These are phyloP conservation scores for Diplodia corticola DNA, from an alignment of 2,329 filamentous ascomycete genomes.

Conservation along the genomic window DNA sequence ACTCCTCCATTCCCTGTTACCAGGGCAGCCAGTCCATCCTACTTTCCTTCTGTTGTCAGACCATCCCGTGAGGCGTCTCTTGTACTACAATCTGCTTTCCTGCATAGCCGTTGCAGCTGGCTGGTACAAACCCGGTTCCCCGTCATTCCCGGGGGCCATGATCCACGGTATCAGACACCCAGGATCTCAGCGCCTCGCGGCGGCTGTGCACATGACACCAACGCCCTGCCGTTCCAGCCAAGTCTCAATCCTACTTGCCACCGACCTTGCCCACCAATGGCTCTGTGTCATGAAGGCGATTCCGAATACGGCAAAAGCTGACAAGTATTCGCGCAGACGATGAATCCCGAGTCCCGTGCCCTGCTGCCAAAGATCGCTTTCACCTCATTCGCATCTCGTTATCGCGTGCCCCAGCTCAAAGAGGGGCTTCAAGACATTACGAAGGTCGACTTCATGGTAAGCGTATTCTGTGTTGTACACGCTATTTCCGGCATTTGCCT, in stretches of 20 bases:
- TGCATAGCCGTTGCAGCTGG: neutral
- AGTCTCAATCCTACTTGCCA: neutral
- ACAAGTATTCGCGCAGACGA: constrained; percentile 39
- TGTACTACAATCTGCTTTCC: neutral
- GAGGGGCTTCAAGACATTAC: constrained; percentile 86
- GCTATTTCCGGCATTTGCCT: neutral
- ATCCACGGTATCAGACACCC: constrained; percentile 17
- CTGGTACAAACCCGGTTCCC: neutral
- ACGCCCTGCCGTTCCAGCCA: neutral
- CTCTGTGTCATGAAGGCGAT: no score
- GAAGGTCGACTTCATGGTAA: constrained; percentile 69
- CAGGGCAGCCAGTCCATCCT: neutral
- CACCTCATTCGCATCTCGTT: constrained; percentile 69
- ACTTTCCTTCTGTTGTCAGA: constrained; percentile 10
- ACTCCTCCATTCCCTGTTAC: neutral
- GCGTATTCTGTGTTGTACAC: neutral
- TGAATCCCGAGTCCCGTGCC: constrained; percentile 80
- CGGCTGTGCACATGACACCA: neutral
- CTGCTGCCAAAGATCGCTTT: constrained; percentile 80
- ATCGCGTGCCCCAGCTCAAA: constrained; percentile 66
- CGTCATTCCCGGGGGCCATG: constrained; percentile 33
- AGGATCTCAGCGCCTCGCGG: neutral
- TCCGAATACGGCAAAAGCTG: neutral
- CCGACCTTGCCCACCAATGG: neutral
- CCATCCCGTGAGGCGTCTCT: constrained; percentile 2